These are phyloP conservation scores for Neofusicoccum kwambonambiense DNA, from an alignment of 2,329 filamentous ascomycete species.

Conservation along the genomic window DNA sequence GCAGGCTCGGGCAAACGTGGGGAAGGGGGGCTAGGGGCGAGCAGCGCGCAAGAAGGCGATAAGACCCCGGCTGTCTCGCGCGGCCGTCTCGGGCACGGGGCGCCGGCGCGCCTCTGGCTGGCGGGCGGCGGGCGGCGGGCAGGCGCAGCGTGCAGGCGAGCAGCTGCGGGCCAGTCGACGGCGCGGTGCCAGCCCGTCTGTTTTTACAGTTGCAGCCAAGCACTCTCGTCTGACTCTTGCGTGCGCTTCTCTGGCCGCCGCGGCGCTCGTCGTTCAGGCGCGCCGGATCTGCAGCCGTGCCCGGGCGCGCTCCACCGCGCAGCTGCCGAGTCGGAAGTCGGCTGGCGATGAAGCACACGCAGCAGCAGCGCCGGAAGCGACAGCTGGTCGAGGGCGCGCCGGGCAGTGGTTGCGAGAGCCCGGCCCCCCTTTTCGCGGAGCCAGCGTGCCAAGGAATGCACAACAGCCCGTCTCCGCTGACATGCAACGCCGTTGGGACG, in stretches of 20 bases:
- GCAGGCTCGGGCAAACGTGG: neutral
- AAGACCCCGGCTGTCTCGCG: constrained; percentile 10
- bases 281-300: neutral
- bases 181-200: neutral
- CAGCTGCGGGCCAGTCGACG: neutral
- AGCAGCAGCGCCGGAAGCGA: neutral
- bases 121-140: too few species aligned
- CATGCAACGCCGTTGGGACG: neutral
- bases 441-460: neutral
- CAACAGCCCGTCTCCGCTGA: neutral
- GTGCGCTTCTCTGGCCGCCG: neutral
- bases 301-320: neutral
- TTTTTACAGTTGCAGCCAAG: constrained; percentile 10
- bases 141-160: too few species aligned
- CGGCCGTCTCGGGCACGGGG: neutral
- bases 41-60: neutral
- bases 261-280: neutral
- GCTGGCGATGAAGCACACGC: neutral
- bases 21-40: constrained; percentile 1
- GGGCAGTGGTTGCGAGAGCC: neutral
- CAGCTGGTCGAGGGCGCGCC: neutral
- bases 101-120: neutral
- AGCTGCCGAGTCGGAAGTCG: constrained; percentile 12
- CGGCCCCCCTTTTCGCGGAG: neutral
- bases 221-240: neutral